Base-by-base conservation (phyloP, 805 yeast species). In the Ogataea ganodermae region DNA sequence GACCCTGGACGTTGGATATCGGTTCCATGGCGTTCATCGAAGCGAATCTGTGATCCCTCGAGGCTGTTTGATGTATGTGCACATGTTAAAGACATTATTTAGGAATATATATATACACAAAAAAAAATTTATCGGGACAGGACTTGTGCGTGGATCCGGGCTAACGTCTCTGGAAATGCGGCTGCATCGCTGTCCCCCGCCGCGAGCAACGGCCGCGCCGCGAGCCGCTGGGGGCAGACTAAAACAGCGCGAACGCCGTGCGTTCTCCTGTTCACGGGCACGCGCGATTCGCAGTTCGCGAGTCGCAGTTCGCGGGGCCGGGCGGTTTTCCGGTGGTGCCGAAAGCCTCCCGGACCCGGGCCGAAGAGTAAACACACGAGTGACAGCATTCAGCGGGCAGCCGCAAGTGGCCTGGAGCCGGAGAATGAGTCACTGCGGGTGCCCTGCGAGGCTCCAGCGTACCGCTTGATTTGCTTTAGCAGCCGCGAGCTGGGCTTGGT, bases 391-490 rank as follows among this genome's bases (percentile, higher is more conserved):
- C 33, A n/a, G 8, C 5, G 9, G 16, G 8, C 16, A 6, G 16
- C 33, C n/a, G 16, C 33, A 16, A 30, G 18, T 16, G 14, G 36
- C 36, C 36, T 14, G 23, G 23, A n/a, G 35, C 3, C 35, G 20
- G 12, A 4, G n/a, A 8, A 4, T 9, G 20, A 10, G 36, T 17
- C 13, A 10, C 23, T 20, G 20, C n/a, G n/a, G n/a, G 30, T 16
- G 24, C 3, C 21, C 8, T 38, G 31, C 2, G 42, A 16, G 24
- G 38, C 38, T 12, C 26, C 38, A 4, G 26, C 26, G 35, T 48
- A 51, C 24, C 55, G 40, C 36, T 49, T 49, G 5, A 51, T n/a
- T 30, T 51, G 51, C 24, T 46, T 48, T 31, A 35, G 16, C 6
- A 51, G 20, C 27, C 49, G 26, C 24, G 38, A 42, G 31, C 49